Evolutionary conservation across 495 filamentous ascomycete species (phyloP).

Genomic region (Aspergillus steynii): DNA sequence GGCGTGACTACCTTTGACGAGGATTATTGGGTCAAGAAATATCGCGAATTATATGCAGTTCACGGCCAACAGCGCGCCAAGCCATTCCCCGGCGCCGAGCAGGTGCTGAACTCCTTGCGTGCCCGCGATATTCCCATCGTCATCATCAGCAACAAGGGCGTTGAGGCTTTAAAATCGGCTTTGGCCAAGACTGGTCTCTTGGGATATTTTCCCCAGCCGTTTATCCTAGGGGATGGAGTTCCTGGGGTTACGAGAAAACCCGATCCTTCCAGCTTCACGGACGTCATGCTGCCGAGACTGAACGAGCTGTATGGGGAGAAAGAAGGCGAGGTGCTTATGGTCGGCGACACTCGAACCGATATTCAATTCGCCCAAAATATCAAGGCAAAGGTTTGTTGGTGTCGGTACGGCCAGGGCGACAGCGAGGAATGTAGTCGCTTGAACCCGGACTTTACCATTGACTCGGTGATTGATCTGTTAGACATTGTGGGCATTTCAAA

Average conservation of each 20-base stretch:
- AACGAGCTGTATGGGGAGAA: constrained; percentile 7
- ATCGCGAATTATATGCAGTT: constrained; percentile 21
- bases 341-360: constrained; percentile 28
- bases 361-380: constrained; percentile 26
- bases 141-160: constrained; percentile 28
- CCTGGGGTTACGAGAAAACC: constrained; percentile 25
- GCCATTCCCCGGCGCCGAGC: constrained; percentile 21
- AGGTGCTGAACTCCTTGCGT: constrained; percentile 15
- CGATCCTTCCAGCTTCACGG: constrained; percentile 22
- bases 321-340: constrained; percentile 16
- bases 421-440: constrained; percentile 12
- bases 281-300: constrained; percentile 20
- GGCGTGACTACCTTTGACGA: constrained; percentile 8
- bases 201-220: constrained; percentile 18
- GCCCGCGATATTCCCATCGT: constrained; percentile 17
- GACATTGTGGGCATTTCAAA: background rate
- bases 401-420: constrained; percentile 27
- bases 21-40: constrained; percentile 21
- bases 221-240: constrained; percentile 28
- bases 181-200: constrained; percentile 16
- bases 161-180: constrained; percentile 21
- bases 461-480: constrained; percentile 11
- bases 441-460: constrained; percentile 20
- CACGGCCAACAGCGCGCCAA: constrained; percentile 22
- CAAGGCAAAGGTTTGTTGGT: constrained; percentile 21